phyloP scores from a whole-genome alignment of 495 filamentous ascomycete genomes.

The Penicillium cinerascens region DNA sequence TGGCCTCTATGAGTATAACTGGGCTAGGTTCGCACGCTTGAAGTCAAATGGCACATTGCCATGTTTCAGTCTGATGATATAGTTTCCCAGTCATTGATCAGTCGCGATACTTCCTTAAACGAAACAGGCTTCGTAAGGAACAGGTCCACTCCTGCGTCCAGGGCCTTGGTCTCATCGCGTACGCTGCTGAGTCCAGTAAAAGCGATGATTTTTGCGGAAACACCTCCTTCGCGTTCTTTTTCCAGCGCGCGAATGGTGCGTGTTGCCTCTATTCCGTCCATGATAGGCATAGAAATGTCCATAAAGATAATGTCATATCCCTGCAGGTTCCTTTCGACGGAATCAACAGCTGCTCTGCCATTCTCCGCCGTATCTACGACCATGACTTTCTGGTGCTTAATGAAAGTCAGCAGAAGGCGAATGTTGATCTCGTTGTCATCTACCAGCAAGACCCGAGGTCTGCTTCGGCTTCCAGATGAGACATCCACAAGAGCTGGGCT shows the following conservation, averaged over 20 bases:
- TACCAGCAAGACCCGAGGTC: constrained; percentile 54
- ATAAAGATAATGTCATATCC: constrained; percentile 55
- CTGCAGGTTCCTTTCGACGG: constrained; percentile 31
- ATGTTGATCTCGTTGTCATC: constrained; percentile 75
- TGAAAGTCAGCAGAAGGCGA: constrained; percentile 56
- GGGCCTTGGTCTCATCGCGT: constrained; percentile 60
- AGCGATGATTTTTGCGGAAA: constrained; percentile 56
- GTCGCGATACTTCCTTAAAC: constrained; percentile 42
- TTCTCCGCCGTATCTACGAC: constrained; percentile 44
- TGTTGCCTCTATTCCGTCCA: constrained; percentile 69
- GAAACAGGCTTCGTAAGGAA: constrained; percentile 69
- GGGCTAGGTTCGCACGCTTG: not conserved
- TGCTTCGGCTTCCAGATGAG: not conserved
- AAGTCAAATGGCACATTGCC: not conserved
- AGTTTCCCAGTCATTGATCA: constrained; percentile 40
- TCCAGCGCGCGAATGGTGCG: constrained; percentile 60
- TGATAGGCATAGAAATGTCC: constrained; percentile 70
- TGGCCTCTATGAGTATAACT: not conserved
- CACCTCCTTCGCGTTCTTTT: constrained; percentile 24
- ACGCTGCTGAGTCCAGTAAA: constrained; percentile 44
- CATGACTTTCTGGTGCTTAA: constrained; percentile 43
- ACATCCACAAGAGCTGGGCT: not conserved
- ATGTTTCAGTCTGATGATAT: not conserved
- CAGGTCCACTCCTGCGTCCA: constrained; percentile 61
- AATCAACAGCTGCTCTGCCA: constrained; percentile 46